A percentile compares a stretch with the other conserved stretches of the same genome.
These are phyloP conservation scores for Nemania bipapillata DNA, from an alignment of 2,329 filamentous ascomycete species.

Conservation along the genomic window DNA sequence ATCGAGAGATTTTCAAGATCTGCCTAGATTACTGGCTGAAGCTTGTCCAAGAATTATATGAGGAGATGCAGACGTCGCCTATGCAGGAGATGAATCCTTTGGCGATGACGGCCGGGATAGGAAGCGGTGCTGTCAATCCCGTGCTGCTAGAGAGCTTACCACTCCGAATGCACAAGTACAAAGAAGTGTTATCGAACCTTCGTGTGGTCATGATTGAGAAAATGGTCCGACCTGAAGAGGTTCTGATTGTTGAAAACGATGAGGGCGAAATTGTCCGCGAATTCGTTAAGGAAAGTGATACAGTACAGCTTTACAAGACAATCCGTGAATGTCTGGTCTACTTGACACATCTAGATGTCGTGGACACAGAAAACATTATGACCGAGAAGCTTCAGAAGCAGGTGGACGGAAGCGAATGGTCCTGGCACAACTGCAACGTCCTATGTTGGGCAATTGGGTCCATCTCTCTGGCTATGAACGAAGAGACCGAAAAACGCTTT, in stretches of 20 bases:
- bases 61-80: constrained; percentile 97
- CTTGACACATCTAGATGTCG: constrained; percentile 94
- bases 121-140: constrained; percentile 86
- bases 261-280: constrained; percentile 98
- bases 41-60: constrained; percentile 95
- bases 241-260: constrained; percentile 98
- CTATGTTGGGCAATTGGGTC: constrained; percentile 99
- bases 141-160: constrained; percentile 87
- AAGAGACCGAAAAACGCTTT: constrained; percentile 98
- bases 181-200: constrained; percentile 90
- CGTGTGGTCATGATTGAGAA: constrained; percentile 99
- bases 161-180: constrained; percentile 97
- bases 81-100: constrained; percentile 93
- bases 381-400: constrained; percentile 96
- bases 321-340: constrained; percentile 97
- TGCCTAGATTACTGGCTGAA: constrained; percentile 99
- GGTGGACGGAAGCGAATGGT: constrained; percentile 96
- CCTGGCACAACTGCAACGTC: constrained; percentile 99
- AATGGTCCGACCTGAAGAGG: constrained; percentile 98
- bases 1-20: constrained; percentile 99
- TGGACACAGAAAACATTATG: constrained; percentile 99
- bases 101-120: constrained; percentile 75
- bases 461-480: constrained; percentile 98
- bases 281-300: constrained; percentile 99
- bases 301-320: constrained; percentile 98